phyloP scores from a whole-genome alignment of 108 stramenopile species.

The Chaetoceros muelleri region DNA sequence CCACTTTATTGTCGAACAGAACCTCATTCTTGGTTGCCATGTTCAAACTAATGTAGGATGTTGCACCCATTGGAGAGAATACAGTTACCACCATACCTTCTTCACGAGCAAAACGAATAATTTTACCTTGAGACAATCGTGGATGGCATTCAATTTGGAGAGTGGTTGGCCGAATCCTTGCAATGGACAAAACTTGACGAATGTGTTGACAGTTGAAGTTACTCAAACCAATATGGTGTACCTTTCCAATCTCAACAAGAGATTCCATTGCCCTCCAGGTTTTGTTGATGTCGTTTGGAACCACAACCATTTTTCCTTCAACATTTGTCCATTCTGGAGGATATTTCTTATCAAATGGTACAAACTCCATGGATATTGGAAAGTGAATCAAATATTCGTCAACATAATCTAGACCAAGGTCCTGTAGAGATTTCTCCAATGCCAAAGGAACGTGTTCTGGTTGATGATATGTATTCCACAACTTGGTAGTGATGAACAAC shows the following conservation, averaged over 20 bases:
- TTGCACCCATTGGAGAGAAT: slow-evolving; percentile 75
- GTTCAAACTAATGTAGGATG: slow-evolving; percentile 65
- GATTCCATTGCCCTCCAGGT: slow-evolving; percentile 90
- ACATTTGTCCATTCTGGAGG: slow-evolving; percentile 91
- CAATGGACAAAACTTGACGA: slow-evolving; percentile 59
- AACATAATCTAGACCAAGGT: slow-evolving; percentile 79
- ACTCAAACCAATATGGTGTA: slow-evolving; percentile 69
- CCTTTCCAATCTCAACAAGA: slow-evolving; percentile 33
- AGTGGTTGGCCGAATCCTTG: slow-evolving; percentile 65
- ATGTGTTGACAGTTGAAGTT: slow-evolving; percentile 81
- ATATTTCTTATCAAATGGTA: slow-evolving; percentile 78
- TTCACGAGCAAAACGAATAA: slow-evolving; percentile 72
- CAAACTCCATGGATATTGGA: slow-evolving; percentile 87
- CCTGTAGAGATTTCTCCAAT: slow-evolving; percentile 44
- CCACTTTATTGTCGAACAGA: slow-evolving; percentile 42
- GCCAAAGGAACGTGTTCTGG: slow-evolving; percentile 80
- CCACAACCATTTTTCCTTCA: slow-evolving; percentile 73
- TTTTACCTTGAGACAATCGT: slow-evolving; percentile 65
- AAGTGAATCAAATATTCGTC: slow-evolving; percentile 93
- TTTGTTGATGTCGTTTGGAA: slow-evolving; percentile 49
- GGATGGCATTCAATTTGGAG: slow-evolving; percentile 90
- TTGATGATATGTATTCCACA: slow-evolving; percentile 93
- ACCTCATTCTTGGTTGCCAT: slow-evolving; percentile 67
- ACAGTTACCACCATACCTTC: slow-evolving; percentile 72
- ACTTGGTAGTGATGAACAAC: slow-evolving; percentile 81